phyloP scores from a whole-genome alignment of 371 early-diverging fungal genomes.

The Parasitella parasitica region DNA sequence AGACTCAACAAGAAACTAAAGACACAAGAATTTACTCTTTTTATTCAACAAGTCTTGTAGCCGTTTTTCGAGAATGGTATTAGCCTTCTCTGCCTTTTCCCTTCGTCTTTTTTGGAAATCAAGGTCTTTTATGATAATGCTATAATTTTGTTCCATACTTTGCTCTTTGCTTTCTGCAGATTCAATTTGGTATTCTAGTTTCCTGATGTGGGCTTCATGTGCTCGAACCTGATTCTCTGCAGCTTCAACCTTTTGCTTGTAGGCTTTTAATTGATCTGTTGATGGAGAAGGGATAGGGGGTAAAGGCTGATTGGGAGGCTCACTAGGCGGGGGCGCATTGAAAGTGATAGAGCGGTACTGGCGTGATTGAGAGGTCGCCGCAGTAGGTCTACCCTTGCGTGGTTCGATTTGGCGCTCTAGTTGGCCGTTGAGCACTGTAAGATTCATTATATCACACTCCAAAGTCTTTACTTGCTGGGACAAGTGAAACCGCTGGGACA shows the following conservation, averaged over 20 bases:
- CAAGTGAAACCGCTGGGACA: neutral
- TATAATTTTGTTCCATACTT: neutral
- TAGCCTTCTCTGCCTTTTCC: slow-evolving; percentile 8
- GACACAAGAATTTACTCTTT: slow-evolving; percentile 22
- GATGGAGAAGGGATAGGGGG: slow-evolving; percentile 9
- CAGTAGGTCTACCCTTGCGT: too few relatives aligned
- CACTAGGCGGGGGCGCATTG: neutral
- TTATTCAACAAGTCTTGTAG: slow-evolving; percentile 11
- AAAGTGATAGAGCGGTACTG: neutral
- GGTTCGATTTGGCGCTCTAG: neutral
- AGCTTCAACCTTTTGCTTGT: neutral
- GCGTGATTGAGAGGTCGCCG: too few relatives aligned
- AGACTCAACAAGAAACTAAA: slow-evolving; percentile 4
- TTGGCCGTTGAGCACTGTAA: neutral
- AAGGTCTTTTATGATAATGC: neutral
- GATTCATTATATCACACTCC: neutral
- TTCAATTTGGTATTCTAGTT: slow-evolving; percentile 3
- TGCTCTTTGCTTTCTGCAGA: slow-evolving; percentile 5
- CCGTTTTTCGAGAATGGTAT: slow-evolving; percentile 8
- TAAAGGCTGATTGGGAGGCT: slow-evolving; percentile 15
- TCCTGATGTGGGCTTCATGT: neutral
- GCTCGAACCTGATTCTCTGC: neutral
- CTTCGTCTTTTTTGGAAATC: slow-evolving; percentile 1
- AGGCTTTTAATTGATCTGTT: neutral
- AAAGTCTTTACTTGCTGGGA: neutral